Base-by-base conservation (phyloP, 78 protist genomes). In the Tieghemostelium lacteum region DNA sequence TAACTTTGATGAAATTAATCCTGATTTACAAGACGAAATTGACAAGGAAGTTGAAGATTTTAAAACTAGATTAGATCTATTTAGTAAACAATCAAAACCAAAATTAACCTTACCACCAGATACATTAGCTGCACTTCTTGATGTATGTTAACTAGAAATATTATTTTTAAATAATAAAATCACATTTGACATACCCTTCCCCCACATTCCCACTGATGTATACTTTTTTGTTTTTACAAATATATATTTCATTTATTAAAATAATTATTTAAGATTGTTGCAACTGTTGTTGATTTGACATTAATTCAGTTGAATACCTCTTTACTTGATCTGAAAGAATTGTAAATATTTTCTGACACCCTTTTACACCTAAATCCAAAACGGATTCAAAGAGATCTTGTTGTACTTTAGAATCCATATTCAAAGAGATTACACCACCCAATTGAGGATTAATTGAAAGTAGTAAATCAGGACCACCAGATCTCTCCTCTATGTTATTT, bases 381-480 rank as follows among this genome's bases (percentile, higher is more conserved):
- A 87, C 93, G 17, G 86, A 65, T 65, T 93, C 95, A 61, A 88
- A 93, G 28, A 65, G 28, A 29, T 92, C 97, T 31, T 86, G 66
- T 29, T 88, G 87, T 0, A 95, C 83, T 65, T 92, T 85, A 33
- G 94, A 42, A 57, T 91, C 95, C 86, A 94, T 67, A 57, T 94
- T 91, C 6, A 87, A 3, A 42, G 85, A 39, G 50, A 75, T 55
- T n/a, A 95, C 67, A 34, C 77, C 87, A 39, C 85, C 85, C 0
- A 55, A 2, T 42, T 86, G 83, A 45, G 97, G 96, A 17, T 94
- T 52, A 26, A 91, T 40, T 6, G 97, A 95, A 2, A 94, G 55
- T 22, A 73, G 52, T 20, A 94, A 62, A 31, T 92, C 96, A 1
- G 97, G 95, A 28, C 97, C 95, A 20, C 93, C 95, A 12, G 96